Evolutionary conservation across 441 rosid genomes (phyloP).

Genomic region (Caryocar brasiliense): DNA sequence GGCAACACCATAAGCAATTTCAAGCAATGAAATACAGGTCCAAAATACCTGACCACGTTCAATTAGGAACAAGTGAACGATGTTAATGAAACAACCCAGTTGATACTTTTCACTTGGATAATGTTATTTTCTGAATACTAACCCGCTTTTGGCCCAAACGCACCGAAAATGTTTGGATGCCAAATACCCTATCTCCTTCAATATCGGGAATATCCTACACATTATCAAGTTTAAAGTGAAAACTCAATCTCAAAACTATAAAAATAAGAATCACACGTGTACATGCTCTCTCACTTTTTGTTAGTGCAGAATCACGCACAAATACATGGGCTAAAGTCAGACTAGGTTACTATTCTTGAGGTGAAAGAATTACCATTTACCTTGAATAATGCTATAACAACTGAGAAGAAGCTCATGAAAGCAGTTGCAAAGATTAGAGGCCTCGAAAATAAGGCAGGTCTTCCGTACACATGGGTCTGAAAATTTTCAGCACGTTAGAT

Average conservation of each 20-base stretch:
- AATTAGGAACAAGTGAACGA: not conserved
- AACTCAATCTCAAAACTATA: not conserved
- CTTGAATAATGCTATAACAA: conserved; percentile 91
- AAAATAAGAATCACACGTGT: not conserved
- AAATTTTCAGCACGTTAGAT: conserved; percentile 14
- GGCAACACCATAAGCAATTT: conserved; percentile 74
- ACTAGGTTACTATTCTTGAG: not conserved
- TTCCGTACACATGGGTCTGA: conserved; percentile 72
- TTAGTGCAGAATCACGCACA: no score
- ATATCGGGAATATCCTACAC: conserved; percentile 90
- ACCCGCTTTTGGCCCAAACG: conserved; percentile 80
- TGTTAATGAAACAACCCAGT: not conserved
- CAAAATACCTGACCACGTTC: conserved; percentile 63
- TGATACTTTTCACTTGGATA: not conserved
- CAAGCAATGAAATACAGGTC: conserved; percentile 73
- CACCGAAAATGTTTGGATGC: conserved; percentile 75
- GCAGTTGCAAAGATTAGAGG: conserved; percentile 86
- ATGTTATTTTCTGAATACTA: not conserved
- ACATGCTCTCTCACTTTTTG: no score
- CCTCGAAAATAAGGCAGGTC: conserved; percentile 51
- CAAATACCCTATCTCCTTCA: conserved; percentile 82
- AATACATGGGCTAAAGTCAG: no score
- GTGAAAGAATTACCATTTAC: conserved; percentile 22
- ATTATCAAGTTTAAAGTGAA: conserved; percentile 5
- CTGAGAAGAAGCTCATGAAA: conserved; percentile 95